These are phyloP conservation scores for Diplogelasinospora grovesii DNA, from an alignment of 495 filamentous ascomycete species.

Conservation along the genomic window DNA sequence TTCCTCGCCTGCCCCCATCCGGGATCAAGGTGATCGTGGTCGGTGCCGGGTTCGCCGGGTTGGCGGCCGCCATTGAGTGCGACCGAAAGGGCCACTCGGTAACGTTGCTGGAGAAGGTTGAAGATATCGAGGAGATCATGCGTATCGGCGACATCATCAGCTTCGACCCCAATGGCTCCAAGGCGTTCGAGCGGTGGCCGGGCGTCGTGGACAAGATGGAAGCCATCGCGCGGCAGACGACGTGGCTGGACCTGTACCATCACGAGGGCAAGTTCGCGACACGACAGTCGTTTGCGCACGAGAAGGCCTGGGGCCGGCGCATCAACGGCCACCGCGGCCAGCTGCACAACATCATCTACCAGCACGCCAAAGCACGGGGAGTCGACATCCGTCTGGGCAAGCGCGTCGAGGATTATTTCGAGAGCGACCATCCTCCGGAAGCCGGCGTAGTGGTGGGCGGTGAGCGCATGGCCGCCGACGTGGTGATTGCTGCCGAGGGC, in stretches of 20 bases:
- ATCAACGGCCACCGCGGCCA: slow-evolving; percentile 59
- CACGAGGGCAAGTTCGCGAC: slow-evolving; percentile 27
- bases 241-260: slow-evolving; percentile 27
- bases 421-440: slow-evolving; percentile 37
- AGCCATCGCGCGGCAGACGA: slow-evolving; percentile 42
- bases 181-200: slow-evolving; percentile 43
- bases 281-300: slow-evolving; percentile 23
- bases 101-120: slow-evolving; percentile 31
- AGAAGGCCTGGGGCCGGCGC: slow-evolving; percentile 23
- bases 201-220: slow-evolving; percentile 42
- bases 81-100: slow-evolving; percentile 31
- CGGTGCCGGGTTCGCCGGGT: slow-evolving; percentile 55
- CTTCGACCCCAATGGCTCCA: slow-evolving; percentile 43
- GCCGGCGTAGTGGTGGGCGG: slow-evolving; percentile 50
- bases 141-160: slow-evolving; percentile 46
- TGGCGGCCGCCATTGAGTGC: slow-evolving; percentile 56
- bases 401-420: slow-evolving; percentile 55
- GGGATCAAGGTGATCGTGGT: slow-evolving; percentile 55
- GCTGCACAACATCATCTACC: slow-evolving; percentile 54
- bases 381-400: slow-evolving; percentile 50
- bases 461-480: slow-evolving; percentile 45
- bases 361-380: slow-evolving; percentile 49
- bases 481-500: slow-evolving; percentile 59
- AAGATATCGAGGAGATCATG: slow-evolving; percentile 35
- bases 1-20: slow-evolving; percentile 22